Evolutionary conservation across 2,329 filamentous ascomycete genomes (phyloP), one percentile per base, ranked within the genome.

Genomic region (Sclerotinia glacialis): DNA sequence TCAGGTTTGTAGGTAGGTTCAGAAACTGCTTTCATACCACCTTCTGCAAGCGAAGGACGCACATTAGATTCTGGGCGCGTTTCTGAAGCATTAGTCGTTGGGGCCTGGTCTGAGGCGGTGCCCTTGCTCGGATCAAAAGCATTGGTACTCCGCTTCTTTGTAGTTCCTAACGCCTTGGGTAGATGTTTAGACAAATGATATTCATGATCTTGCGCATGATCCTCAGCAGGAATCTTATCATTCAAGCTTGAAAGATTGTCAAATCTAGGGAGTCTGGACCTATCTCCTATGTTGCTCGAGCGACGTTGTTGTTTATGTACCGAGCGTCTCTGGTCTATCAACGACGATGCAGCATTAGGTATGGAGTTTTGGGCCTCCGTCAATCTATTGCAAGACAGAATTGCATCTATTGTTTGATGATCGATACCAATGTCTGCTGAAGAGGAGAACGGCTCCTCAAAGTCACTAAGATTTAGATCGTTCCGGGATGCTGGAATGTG

Each of bases 321-420:
- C 3, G 28, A 26, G 21, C 26, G 11, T 37, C n/a, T 28, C 16
- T 37, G 58, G 23, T 49, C 44, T 37, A 9, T 37, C 14, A 34
- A 34, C 7, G 42, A 26, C 3, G 21, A 16, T 26, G 55, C 40
- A 23, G 34, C 34, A 6, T n/a, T 53, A 5, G 34, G 12, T 2
- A 37, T 61, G 1, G 23, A 9, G n/a, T 55, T 64, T 7, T 56
- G 50, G 18, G 21, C 21, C 31, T 50, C 60, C 21, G 42, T n/a
- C 26, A 12, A 12, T 37, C 60, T 44, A 50, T 26, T 70, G n/a
- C 67, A 68, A 14, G 69, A 68, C 40, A 72, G 60, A 8, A 71
- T 52, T 26, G 56, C 28, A 61, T 72, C 71, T 49, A 70, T 71
- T 37, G 54, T 69, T 40, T 70, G 68, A 67, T 72, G 69, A 65